Percentiles rank a stretch among this genome's conserved stretches.
These are phyloP conservation scores for Mycena epipterygia DNA, from an alignment of 768 basidiomycete species.

Conservation along the genomic window DNA sequence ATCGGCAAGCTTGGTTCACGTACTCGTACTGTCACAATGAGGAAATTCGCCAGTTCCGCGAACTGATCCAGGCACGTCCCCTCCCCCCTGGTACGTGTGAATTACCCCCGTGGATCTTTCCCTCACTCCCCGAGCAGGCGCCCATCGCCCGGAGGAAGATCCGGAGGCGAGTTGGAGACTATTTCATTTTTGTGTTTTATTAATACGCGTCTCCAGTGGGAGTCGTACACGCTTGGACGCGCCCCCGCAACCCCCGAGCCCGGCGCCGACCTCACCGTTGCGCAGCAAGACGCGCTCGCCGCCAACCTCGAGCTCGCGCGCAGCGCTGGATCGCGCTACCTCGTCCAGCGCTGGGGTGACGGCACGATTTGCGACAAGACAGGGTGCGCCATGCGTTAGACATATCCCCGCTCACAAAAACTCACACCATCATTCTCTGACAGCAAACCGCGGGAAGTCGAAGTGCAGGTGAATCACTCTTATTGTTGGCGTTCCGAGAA, in stretches of 20 bases:
- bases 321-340: constrained; percentile 87
- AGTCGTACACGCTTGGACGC: constrained; percentile 82
- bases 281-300: constrained; percentile 73
- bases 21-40: constrained; percentile 97
- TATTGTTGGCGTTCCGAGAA: not conserved
- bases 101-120: constrained; percentile 31
- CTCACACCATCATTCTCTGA: not conserved
- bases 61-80: constrained; percentile 74
- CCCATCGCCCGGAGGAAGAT: constrained; percentile 88
- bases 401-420: constrained; percentile 2
- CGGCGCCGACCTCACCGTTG: constrained; percentile 74
- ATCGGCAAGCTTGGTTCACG: constrained; percentile 95
- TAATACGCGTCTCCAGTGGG: constrained; percentile 64
- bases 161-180: constrained; percentile 69
- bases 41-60: constrained; percentile 97
- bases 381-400: constrained; percentile 52
- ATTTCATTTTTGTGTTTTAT: constrained; percentile 41
- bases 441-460: constrained; percentile 82
- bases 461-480: constrained; percentile 83
- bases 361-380: constrained; percentile 97
- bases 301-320: constrained; percentile 84
- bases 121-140: constrained; percentile 58
- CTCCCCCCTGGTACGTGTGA: constrained; percentile 69
- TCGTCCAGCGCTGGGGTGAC: constrained; percentile 92
- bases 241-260: constrained; percentile 73